Conservation (phyloP, 2,329 filamentous ascomycete species). For the Alternaria incomplexa region DNA sequence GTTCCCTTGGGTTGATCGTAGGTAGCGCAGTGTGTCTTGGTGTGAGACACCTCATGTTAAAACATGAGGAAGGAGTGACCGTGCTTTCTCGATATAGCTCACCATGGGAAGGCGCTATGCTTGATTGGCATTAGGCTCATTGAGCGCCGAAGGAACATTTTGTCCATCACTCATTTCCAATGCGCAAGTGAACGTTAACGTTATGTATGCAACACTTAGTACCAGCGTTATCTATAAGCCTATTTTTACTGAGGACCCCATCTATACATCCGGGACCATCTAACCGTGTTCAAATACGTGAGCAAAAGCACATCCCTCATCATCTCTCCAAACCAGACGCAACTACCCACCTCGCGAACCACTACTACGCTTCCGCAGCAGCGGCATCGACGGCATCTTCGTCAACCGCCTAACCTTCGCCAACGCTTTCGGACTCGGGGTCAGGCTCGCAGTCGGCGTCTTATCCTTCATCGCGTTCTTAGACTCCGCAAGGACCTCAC, state of each 20-base stretch:
- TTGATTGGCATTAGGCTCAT: background rate
- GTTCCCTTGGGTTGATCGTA: too few relatives aligned
- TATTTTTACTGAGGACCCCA: background rate
- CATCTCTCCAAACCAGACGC: background rate
- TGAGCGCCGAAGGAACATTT: background rate
- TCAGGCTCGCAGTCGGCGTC: background rate
- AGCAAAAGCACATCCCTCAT: background rate
- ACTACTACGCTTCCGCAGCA: background rate
- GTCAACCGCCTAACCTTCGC: background rate
- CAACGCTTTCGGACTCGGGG: background rate
- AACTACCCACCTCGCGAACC: background rate
- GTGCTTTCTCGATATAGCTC: background rate
- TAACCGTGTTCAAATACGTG: background rate
- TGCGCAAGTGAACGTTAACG: background rate
- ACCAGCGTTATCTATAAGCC: background rate
- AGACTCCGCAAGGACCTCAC: constrained; percentile 25
- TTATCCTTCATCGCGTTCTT: constrained; percentile 14
- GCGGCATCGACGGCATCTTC: constrained; percentile 5
- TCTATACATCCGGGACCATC: background rate
- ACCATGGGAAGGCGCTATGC: background rate
- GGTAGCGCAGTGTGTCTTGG: background rate
- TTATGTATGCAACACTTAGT: background rate
- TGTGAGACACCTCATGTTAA: background rate
- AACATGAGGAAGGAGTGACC: background rate
- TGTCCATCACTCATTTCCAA: background rate